These are phyloP conservation scores for Xylariales sp. DNA, from an alignment of 2,329 filamentous ascomycete genomes.

Conservation along the genomic window DNA sequence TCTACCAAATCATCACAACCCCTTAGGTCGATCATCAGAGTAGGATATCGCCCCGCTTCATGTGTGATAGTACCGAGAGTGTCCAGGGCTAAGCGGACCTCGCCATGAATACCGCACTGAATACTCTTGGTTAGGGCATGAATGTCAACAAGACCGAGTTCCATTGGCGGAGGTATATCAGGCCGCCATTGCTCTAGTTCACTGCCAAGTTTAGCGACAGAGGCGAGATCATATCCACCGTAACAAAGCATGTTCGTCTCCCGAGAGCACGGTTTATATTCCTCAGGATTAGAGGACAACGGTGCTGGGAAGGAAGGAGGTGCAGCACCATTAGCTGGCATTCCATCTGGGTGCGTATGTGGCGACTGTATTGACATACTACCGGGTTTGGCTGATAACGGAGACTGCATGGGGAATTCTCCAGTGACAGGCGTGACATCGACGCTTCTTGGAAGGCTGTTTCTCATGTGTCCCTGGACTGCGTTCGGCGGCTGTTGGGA, in stretches of 20 bases:
- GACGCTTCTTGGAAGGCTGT: constrained; percentile 47
- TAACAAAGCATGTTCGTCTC: constrained; percentile 47
- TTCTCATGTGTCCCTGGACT: constrained; percentile 40
- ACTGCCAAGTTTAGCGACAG: constrained; percentile 58
- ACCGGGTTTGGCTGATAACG: constrained; percentile 35
- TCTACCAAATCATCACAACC: constrained; percentile 87
- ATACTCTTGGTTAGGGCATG: constrained; percentile 84
- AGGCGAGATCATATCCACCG: constrained; percentile 68
- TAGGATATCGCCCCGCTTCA: constrained; percentile 58
- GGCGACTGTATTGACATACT: constrained; percentile 36
- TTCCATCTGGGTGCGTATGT: constrained; percentile 25
- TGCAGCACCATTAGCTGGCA: constrained; percentile 19
- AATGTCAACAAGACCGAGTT: constrained; percentile 86
- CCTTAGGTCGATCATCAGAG: constrained; percentile 62
- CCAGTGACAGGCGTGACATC: constrained; percentile 37
- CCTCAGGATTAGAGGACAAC: constrained; percentile 41
- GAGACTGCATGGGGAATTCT: constrained; percentile 43
- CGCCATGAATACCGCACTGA: constrained; percentile 82
- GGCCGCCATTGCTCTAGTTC: constrained; percentile 67
- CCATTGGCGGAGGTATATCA: constrained; percentile 66
- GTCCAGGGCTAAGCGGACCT: constrained; percentile 87
- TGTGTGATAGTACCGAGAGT: constrained; percentile 64
- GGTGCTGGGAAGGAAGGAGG: constrained; percentile 27
- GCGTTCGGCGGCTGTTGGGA: constrained; percentile 40
- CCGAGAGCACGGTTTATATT: constrained; percentile 52